These are phyloP conservation scores for Thielaviopsis euricoi DNA, from an alignment of 2,329 filamentous ascomycete genomes.

Conservation along the genomic window DNA sequence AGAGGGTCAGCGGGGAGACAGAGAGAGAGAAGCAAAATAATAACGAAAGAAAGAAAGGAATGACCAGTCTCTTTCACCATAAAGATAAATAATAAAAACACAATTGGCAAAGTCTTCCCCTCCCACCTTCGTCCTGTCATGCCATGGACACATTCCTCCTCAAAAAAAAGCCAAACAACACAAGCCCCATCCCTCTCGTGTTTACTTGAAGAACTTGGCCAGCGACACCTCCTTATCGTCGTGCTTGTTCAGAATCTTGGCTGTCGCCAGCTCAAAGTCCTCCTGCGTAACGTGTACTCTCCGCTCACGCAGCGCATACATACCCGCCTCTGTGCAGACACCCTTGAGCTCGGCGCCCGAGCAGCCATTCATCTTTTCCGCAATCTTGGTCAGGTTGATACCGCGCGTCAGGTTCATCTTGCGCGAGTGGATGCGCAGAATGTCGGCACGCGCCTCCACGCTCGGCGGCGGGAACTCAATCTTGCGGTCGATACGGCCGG, in stretches of 20 bases:
- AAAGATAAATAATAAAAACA: not conserved
- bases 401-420: constrained; percentile 98
- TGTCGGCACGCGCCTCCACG: constrained; percentile 90
- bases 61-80: not conserved
- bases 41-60: no score
- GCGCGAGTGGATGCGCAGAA: constrained; percentile 89
- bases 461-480: constrained; percentile 97
- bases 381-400: constrained; percentile 95
- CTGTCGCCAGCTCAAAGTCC: constrained; percentile 94
- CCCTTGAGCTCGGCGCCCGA: constrained; percentile 96
- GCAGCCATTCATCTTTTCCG: constrained; percentile 99
- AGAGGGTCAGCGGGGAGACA: no score
- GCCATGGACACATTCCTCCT: not conserved
- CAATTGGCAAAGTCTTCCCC: not conserved
- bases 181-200: not conserved
- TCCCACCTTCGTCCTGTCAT: not conserved
- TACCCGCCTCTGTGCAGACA: constrained; percentile 95
- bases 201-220: constrained; percentile 55
- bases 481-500: constrained; percentile 96
- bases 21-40: no score
- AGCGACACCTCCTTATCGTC: constrained; percentile 93
- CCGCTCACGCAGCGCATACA: constrained; percentile 91
- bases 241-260: constrained; percentile 99
- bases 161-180: no score
- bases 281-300: constrained; percentile 97